A percentile compares a stretch with the other conserved stretches of the same genome.
Evolutionary conservation across 2,329 filamentous ascomycete genomes (phyloP).

Genomic region (Microsporum ferrugineum): DNA sequence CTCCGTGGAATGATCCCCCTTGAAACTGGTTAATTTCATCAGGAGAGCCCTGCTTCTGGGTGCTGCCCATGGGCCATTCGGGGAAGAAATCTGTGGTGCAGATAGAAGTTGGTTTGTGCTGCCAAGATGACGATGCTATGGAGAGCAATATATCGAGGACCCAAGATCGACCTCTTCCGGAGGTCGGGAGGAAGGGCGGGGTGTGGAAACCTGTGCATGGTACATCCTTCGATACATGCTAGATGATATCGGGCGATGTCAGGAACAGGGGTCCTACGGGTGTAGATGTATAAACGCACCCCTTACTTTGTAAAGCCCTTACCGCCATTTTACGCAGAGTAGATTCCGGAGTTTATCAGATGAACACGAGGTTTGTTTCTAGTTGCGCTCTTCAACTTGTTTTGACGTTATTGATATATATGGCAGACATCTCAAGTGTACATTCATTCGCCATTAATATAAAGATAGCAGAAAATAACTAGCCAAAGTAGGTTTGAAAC

Average conservation of each 20-base stretch:
- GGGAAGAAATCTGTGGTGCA: slow-evolving; percentile 11
- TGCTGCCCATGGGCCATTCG: neutral
- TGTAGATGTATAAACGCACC: neutral
- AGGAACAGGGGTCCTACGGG: neutral
- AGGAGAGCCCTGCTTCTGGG: slow-evolving; percentile 17
- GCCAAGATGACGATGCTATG: neutral
- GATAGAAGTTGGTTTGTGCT: slow-evolving; percentile 3
- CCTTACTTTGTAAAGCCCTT: neutral
- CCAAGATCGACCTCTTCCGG: neutral
- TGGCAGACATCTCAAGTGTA: no score
- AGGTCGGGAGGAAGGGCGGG: neutral
- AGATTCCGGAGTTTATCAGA: neutral
- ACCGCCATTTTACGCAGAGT: neutral
- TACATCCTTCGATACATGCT: neutral
- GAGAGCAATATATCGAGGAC: neutral
- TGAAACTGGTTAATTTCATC: slow-evolving; percentile 25
- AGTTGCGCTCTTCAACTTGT: neutral
- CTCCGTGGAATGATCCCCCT: slow-evolving; percentile 24
- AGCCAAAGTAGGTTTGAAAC: neutral
- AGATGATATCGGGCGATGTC: neutral
- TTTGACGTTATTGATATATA: no score
- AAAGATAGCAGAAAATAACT: no score
- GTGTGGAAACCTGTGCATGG: neutral
- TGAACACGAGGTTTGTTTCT: neutral
- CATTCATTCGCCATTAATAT: no score